Conservation (phyloP, 2,329 filamentous ascomycete genomes). For the Mycosphaerella arachidis region DNA sequence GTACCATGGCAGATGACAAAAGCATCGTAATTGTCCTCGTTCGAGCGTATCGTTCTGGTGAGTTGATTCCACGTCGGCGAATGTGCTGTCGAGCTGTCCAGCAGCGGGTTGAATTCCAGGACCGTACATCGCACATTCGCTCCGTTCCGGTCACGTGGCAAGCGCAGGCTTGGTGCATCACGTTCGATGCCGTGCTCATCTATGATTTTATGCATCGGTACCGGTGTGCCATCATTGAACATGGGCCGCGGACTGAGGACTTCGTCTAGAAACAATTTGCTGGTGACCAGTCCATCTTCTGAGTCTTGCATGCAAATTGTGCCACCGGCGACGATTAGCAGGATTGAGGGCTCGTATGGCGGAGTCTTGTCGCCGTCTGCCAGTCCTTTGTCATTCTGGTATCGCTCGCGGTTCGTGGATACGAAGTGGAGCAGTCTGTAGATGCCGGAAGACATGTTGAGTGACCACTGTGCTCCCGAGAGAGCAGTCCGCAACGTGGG, state of each 20-base stretch:
- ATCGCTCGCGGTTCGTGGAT: constrained; percentile 15
- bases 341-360: constrained; percentile 45
- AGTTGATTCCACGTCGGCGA: constrained; percentile 83
- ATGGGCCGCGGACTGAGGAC: constrained; percentile 77
- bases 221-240: constrained; percentile 73
- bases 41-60: constrained; percentile 70
- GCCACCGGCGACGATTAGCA: constrained; percentile 85
- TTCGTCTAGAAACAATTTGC: constrained; percentile 68
- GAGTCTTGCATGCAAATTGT: constrained; percentile 90
- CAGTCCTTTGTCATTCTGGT: constrained; percentile 8
- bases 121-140: constrained; percentile 79
- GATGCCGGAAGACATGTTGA: constrained; percentile 19
- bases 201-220: constrained; percentile 15
- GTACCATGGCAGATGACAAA: constrained; percentile 91
- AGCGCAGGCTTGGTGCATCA: constrained; percentile 64
- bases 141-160: constrained; percentile 73
- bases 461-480: neutral
- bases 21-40: constrained; percentile 84
- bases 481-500: neutral
- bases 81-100: constrained; percentile 88
- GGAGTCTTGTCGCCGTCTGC: constrained; percentile 1
- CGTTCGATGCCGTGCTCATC: constrained; percentile 24
- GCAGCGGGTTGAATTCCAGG: constrained; percentile 75
- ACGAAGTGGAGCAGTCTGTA: constrained; percentile 23
- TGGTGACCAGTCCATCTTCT: constrained; percentile 71